Conservation (phyloP, 306 rosid species). For the Carpinus fangiana region DNA sequence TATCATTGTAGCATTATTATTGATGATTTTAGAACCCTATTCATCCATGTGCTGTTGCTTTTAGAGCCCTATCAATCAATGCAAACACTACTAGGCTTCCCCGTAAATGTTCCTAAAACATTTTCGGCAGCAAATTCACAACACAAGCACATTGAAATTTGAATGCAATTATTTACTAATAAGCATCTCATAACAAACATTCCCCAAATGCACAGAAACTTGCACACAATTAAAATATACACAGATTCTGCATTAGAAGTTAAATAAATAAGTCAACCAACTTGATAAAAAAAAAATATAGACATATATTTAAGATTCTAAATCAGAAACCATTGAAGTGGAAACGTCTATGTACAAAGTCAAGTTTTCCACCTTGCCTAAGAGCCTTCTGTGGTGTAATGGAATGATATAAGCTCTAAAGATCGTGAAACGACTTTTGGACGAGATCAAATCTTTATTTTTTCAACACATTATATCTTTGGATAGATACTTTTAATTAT, state of each 20-base stretch:
- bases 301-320: background rate
- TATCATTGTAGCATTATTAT: background rate
- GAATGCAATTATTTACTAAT: background rate
- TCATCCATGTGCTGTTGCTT: background rate
- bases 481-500: too few species aligned
- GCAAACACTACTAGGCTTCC: background rate
- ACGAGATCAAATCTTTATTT: too few species aligned
- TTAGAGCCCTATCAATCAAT: background rate
- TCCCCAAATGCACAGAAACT: background rate
- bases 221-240: background rate
- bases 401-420: too few species aligned
- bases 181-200: background rate
- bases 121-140: background rate
- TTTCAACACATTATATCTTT: too few species aligned
- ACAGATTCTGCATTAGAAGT: background rate
- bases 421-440: too few species aligned
- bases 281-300: background rate
- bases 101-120: background rate
- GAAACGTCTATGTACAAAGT: too few species aligned
- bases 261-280: background rate
- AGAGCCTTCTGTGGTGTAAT: too few species aligned
- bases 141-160: too few species aligned
- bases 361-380: too few species aligned
- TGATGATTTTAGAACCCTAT: background rate
- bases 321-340: background rate